Evolutionary conservation across 2,329 filamentous ascomycete genomes (phyloP).

Genomic region (Ophiostoma fasciatum): DNA sequence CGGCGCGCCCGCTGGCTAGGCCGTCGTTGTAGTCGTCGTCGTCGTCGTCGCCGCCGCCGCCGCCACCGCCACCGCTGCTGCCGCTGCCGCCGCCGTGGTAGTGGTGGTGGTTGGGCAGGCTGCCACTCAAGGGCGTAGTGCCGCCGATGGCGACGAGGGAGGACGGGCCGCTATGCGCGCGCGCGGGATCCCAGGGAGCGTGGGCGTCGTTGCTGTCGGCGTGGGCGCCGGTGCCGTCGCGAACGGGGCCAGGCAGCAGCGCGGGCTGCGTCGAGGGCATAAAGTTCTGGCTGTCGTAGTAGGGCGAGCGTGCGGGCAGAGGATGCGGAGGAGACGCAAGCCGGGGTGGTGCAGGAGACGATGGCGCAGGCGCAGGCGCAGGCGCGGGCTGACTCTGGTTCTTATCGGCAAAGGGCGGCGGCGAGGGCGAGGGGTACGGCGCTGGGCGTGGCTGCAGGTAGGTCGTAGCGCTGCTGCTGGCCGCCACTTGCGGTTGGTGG

Average conservation of each 20-base stretch:
- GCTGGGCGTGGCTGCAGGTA: neutral
- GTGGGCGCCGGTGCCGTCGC: neutral
- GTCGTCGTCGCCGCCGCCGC: slow-evolving; percentile 2
- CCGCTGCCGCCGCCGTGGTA: slow-evolving; percentile 3
- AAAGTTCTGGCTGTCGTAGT: slow-evolving; percentile 8
- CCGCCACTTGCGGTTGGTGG: too few relatives aligned
- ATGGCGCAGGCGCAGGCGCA: too few relatives aligned
- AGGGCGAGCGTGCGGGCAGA: slow-evolving; percentile 8
- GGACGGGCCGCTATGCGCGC: too few relatives aligned
- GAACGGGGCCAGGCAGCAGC: too few relatives aligned
- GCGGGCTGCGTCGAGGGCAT: slow-evolving; percentile 11
- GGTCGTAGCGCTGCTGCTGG: too few relatives aligned
- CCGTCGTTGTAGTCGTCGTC: slow-evolving; percentile 8
- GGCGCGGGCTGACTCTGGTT: too few relatives aligned
- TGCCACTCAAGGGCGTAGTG: neutral
- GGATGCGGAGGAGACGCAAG: neutral
- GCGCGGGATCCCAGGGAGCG: too few relatives aligned
- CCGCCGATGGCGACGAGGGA: slow-evolving; percentile 13
- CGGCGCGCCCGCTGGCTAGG: slow-evolving; percentile 4
- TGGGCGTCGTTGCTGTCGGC: slow-evolving; percentile 19
- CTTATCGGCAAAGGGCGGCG: too few relatives aligned
- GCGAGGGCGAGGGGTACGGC: neutral
- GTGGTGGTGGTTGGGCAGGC: neutral
- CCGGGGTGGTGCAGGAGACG: slow-evolving; percentile 1
- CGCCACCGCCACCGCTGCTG: slow-evolving; percentile 5